These are phyloP conservation scores for Candida hungchunana DNA, from an alignment of 805 yeast genomes.

Conservation along the genomic window DNA sequence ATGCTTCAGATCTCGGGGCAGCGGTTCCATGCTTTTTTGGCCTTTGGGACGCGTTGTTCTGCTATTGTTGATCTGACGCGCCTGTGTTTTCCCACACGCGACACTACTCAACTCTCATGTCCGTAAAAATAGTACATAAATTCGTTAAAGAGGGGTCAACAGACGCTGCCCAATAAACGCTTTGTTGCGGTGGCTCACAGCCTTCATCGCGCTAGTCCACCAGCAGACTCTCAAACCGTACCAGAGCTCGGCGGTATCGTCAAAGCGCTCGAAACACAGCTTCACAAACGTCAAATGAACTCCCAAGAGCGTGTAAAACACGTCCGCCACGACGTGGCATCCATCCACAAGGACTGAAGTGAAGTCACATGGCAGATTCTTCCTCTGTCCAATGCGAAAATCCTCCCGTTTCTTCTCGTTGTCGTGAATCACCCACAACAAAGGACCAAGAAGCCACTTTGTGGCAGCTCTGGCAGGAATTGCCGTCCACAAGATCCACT, in stretches of 20 bases:
- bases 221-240: slow-evolving; percentile 3
- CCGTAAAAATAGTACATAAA: slow-evolving; percentile 1
- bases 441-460: no score
- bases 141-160: neutral
- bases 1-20: slow-evolving; percentile 45
- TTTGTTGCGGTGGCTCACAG: neutral
- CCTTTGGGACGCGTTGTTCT: neutral
- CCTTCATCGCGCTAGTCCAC: slow-evolving; percentile 4
- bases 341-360: neutral
- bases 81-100: neutral
- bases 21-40: slow-evolving; percentile 13
- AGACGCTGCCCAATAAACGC: neutral
- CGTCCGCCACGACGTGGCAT: neutral
- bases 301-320: slow-evolving; percentile 1
- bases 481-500: no score
- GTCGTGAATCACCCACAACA: no score
- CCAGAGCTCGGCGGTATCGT: slow-evolving; percentile 5
- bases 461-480: no score
- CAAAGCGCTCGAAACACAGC: slow-evolving; percentile 2
- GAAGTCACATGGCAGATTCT: slow-evolving; percentile 2
- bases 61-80: neutral
- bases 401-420: slow-evolving; percentile 3
- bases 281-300: slow-evolving; percentile 2
- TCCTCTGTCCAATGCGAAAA: neutral
- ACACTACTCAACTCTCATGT: neutral